A percentile compares a stretch with the other conserved stretches of the same genome.
These are phyloP conservation scores for Gracilariopsis chorda DNA, from an alignment of 23 red algal genomes.

Conservation along the genomic window DNA sequence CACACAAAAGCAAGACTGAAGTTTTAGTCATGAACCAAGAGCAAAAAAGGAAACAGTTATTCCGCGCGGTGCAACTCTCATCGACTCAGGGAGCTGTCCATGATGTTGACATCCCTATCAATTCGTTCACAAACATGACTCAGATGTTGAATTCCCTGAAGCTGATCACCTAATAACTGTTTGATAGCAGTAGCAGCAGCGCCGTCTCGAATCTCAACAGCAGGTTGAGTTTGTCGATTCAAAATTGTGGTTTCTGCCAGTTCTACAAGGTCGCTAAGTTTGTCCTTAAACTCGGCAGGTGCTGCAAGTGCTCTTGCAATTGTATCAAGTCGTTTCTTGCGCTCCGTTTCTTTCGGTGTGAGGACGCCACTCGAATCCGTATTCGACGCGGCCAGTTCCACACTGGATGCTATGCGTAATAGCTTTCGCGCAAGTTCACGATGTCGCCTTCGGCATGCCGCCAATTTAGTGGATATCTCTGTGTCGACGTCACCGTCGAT, in stretches of 20 bases:
- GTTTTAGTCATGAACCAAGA: too few species aligned
- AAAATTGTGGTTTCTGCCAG: constrained; percentile 11
- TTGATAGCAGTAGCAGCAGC: constrained; percentile 27
- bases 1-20: too few species aligned
- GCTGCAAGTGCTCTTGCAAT: constrained; percentile 47
- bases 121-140: constrained; percentile 36
- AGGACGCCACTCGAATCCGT: background rate
- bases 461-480: constrained; percentile 53
- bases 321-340: constrained; percentile 38
- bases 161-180: constrained; percentile 44
- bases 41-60: too few species aligned
- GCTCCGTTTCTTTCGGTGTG: constrained; percentile 37
- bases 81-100: background rate
- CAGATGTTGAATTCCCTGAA: constrained; percentile 62
- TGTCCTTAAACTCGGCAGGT: constrained; percentile 68
- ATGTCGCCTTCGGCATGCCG: constrained; percentile 64
- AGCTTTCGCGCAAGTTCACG: constrained; percentile 63
- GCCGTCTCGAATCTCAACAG: constrained; percentile 42
- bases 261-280: constrained; percentile 52
- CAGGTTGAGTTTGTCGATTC: constrained; percentile 5
- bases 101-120: constrained; percentile 47
- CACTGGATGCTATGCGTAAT: constrained; percentile 49
- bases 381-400: constrained; percentile 28
- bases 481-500: constrained; percentile 47
- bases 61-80: too few species aligned